Evolutionary conservation across 1,139 yeast species (phyloP).

Genomic region (Eremothecium cymbalariae): DNA sequence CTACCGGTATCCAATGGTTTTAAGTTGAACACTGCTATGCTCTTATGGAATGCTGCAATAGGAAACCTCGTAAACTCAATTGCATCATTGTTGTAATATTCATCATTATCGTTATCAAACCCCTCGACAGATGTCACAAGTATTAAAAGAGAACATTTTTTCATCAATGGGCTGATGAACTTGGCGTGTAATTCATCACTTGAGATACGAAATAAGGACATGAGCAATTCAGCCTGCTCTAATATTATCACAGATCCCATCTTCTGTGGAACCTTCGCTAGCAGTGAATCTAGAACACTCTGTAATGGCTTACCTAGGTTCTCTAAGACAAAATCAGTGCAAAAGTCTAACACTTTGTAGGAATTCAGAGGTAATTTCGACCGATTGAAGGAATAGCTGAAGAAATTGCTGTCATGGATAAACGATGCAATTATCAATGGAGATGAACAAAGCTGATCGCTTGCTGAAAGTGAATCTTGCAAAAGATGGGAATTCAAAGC

Average conservation of each 20-base stretch:
- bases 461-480: neutral
- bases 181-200: slow-evolving; percentile 23
- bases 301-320: slow-evolving; percentile 30
- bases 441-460: neutral
- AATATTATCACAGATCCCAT: slow-evolving; percentile 17
- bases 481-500: slow-evolving; percentile 6
- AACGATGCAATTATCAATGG: slow-evolving; percentile 23
- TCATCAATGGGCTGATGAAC: slow-evolving; percentile 25
- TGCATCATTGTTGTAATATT: slow-evolving; percentile 11
- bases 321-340: slow-evolving; percentile 22
- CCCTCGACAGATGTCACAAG: slow-evolving; percentile 20
- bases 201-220: slow-evolving; percentile 23
- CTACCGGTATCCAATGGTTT: slow-evolving; percentile 71
- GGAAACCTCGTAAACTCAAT: slow-evolving; percentile 24
- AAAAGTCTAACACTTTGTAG: slow-evolving; percentile 19
- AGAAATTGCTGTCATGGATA: slow-evolving; percentile 22
- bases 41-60: slow-evolving; percentile 20
- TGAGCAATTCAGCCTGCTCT: slow-evolving; percentile 30
- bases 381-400: slow-evolving; percentile 17
- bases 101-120: slow-evolving; percentile 14
- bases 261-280: slow-evolving; percentile 16
- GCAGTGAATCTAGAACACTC: slow-evolving; percentile 14
- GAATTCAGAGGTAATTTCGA: slow-evolving; percentile 17
- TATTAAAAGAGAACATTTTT: slow-evolving; percentile 22
- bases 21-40: slow-evolving; percentile 36